Evolutionary conservation across 1,139 yeast species (phyloP).

Genomic region (Sugiyamaella castrensis): DNA sequence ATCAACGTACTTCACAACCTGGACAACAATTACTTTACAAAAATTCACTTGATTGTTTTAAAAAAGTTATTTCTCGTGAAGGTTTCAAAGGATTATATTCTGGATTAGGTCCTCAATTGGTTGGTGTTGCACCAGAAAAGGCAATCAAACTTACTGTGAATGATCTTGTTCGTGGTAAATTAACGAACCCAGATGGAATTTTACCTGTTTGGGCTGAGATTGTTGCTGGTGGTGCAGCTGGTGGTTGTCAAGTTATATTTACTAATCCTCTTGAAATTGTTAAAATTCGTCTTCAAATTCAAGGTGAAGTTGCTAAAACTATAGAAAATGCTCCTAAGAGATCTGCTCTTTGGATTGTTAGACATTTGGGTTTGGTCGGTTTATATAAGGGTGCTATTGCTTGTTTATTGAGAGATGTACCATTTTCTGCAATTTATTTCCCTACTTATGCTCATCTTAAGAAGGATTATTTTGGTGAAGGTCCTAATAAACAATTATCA

Average conservation of each 20-base stretch:
- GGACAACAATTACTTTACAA: conserved; percentile 54
- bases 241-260: conserved; percentile 94
- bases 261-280: conserved; percentile 96
- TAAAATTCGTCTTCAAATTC: conserved; percentile 91
- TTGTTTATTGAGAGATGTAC: conserved; percentile 91
- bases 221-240: conserved; percentile 88
- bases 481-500: conserved; percentile 63
- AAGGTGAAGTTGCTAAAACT: conserved; percentile 60
- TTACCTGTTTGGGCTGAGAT: conserved; percentile 73
- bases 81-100: conserved; percentile 89
- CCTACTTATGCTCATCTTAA: conserved; percentile 95
- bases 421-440: conserved; percentile 95
- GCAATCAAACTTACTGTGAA: conserved; percentile 95
- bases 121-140: conserved; percentile 98
- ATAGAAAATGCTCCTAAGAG: conserved; percentile 40
- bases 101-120: conserved; percentile 89
- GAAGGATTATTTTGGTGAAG: conserved; percentile 76
- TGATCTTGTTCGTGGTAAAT: conserved; percentile 75
- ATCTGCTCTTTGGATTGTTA: conserved; percentile 71
- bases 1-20: conserved; percentile 70
- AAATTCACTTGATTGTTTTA: conserved; percentile 83
- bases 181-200: conserved; percentile 54
- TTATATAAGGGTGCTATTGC: conserved; percentile 91
- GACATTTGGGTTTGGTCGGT: conserved; percentile 77
- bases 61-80: conserved; percentile 70